Conservation (phyloP, 202 grass and related monocot genomes). For the Setaria italica region DNA sequence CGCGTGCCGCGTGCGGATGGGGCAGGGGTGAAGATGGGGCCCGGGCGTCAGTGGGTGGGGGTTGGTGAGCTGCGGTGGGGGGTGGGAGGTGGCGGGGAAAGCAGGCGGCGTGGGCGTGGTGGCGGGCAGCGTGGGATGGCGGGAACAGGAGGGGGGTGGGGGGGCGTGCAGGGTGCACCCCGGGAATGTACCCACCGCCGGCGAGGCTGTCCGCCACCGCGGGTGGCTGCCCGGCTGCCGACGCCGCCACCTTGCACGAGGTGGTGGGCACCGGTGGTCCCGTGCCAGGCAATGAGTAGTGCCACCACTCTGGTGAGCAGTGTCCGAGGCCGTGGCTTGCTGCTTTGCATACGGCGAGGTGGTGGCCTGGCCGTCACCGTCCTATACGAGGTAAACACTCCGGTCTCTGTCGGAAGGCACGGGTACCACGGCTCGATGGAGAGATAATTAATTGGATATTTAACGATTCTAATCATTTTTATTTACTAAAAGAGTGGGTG, state of each 20-base stretch:
- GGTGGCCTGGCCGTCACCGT: too few species aligned
- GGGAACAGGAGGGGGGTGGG: background rate
- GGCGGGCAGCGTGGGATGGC: slow-evolving; percentile 44
- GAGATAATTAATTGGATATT: too few species aligned
- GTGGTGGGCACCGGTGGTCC: background rate
- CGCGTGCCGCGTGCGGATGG: background rate
- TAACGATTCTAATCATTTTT: too few species aligned
- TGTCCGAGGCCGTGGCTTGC: too few species aligned
- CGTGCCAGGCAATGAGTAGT: background rate
- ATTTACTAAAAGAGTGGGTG: too few species aligned
- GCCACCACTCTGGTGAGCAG: too few species aligned
- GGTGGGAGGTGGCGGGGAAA: background rate
- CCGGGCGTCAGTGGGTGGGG: fast-evolving
- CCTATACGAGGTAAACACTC: too few species aligned
- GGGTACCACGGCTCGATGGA: too few species aligned
- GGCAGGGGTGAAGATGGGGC: background rate
- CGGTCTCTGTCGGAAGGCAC: too few species aligned
- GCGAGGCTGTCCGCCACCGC: background rate
- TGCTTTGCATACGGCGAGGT: too few species aligned
- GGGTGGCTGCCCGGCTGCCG: background rate
- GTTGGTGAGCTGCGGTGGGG: fast-evolving
- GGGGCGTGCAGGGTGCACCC: background rate
- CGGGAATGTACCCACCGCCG: background rate
- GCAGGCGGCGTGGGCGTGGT: slow-evolving; percentile 16
- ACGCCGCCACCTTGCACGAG: background rate